A percentile compares a stretch with the other conserved stretches of the same genome.
These are phyloP conservation scores for Xerocomus nothofagi DNA, from an alignment of 1,284 basidiomycete genomes.

Conservation along the genomic window DNA sequence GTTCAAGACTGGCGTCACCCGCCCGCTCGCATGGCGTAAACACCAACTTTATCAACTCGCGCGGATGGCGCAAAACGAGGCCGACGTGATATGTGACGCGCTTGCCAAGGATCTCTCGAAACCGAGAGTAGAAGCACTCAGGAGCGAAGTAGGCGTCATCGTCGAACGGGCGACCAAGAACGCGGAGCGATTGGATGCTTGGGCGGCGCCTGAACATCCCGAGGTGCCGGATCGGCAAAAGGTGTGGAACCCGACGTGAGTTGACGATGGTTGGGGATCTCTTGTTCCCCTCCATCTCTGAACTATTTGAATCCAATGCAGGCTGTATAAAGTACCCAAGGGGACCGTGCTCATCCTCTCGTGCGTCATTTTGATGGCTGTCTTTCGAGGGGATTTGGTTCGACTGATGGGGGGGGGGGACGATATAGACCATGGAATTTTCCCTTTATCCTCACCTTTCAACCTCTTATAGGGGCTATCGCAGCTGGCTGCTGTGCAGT, in stretches of 20 bases:
- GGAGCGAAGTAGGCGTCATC: slow-evolving; percentile 23
- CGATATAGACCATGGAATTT: slow-evolving; percentile 59
- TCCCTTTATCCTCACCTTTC: slow-evolving; percentile 49
- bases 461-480: slow-evolving; percentile 58
- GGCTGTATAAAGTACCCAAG: slow-evolving; percentile 44
- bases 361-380: slow-evolving; percentile 24
- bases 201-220: slow-evolving; percentile 30
- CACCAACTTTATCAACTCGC: slow-evolving; percentile 36
- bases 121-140: slow-evolving; percentile 29
- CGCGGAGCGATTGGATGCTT: slow-evolving; percentile 26
- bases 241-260: slow-evolving; percentile 33
- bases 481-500: slow-evolving; percentile 60
- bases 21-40: slow-evolving; percentile 29
- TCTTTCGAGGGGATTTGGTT: no score
- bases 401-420: no score
- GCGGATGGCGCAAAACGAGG: slow-evolving; percentile 31
- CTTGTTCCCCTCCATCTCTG: not conserved
- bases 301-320: slow-evolving; percentile 5
- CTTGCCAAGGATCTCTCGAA: slow-evolving; percentile 31
- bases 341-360: slow-evolving; percentile 46
- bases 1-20: slow-evolving; percentile 27
- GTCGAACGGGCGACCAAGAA: slow-evolving; percentile 20
- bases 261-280: not conserved
- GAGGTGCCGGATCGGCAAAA: slow-evolving; percentile 27
- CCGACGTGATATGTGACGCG: slow-evolving; percentile 29